Evolutionary conservation across 148 eudicot genomes (phyloP).

Genomic region (Spergularia marina): DNA sequence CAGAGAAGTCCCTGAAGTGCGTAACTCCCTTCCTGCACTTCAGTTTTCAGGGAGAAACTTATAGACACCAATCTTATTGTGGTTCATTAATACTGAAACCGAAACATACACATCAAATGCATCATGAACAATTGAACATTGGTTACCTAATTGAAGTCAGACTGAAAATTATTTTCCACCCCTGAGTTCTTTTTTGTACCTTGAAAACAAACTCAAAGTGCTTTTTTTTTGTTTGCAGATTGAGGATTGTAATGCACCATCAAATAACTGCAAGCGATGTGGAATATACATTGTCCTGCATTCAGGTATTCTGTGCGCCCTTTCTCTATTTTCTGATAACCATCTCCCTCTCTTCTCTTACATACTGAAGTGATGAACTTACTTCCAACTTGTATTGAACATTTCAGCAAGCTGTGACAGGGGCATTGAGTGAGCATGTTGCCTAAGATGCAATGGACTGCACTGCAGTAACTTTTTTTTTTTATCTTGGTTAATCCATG

Average conservation of each 20-base stretch:
- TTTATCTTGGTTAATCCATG: neutral
- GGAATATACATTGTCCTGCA: slow-evolving; percentile 65
- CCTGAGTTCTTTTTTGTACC: no score
- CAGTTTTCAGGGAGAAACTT: neutral
- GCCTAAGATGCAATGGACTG: slow-evolving; percentile 20
- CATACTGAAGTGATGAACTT: neutral
- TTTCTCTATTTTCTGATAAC: neutral
- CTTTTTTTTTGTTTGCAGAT: slow-evolving; percentile 34
- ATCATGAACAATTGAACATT: no score
- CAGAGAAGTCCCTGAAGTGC: slow-evolving; percentile 58
- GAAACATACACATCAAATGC: no score
- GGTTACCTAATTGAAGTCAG: no score
- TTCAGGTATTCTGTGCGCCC: slow-evolving; percentile 45
- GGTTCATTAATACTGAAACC: no score
- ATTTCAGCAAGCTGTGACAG: slow-evolving; percentile 62
- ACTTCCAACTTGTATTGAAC: slow-evolving; percentile 7
- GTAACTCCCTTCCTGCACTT: neutral
- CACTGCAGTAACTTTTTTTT: slow-evolving; percentile 4
- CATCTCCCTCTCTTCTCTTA: neutral
- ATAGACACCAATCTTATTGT: no score
- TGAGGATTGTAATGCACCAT: slow-evolving; percentile 79
- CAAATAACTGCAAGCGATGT: slow-evolving; percentile 75
- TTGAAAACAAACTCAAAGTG: slow-evolving; percentile 2
- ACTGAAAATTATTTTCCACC: no score
- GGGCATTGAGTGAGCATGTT: slow-evolving; percentile 22